Base-by-base conservation (phyloP, 1,284 basidiomycete genomes). In the Termitomyces sp. region DNA sequence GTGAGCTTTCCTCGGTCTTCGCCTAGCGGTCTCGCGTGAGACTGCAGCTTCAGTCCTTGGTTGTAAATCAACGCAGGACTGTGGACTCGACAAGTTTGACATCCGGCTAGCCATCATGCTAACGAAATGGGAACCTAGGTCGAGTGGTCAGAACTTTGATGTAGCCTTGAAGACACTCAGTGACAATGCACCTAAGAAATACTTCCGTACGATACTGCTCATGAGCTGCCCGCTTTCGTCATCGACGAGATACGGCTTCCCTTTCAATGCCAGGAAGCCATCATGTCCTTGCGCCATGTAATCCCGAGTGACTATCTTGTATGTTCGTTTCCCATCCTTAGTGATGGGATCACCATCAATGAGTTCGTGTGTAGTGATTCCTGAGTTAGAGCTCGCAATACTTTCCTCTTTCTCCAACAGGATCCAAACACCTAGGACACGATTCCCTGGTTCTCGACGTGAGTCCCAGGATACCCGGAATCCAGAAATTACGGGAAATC, bases 401-500 rank as follows among this genome's bases (percentile, higher is more conserved):
- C 71, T 71, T 28, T 72, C 71, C 5, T 76, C 75, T 7, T 70
- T 67, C 5, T 84, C 80, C 44, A 75, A 76, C 36, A 76, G 64
- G n/a, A 88, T 73, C 79, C 88, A 87, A 24, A 94, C 75, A 1
- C 84, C 86, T 28, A 85, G 70, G 8, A 95, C 79, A 21, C 92
- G 83, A 48, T 84, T 72, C n/a, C 87, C 85, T 0, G 89, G 78
- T 1, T 81, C 79, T 30, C 75, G 77, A 36, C 80, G 77, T 39
- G 92, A 94, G 68, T 97, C 93, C 94, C 93, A 96, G 19, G 83
- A 80, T 4, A 95, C 86, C 4, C 83, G 83, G 55, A 96, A 79
- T n/a, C 94, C 94, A 13, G 92, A 87, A 30, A 96, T 76, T 21
- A 94, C 79, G 0, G 94, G 94, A 68, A 97, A 97, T 3, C 94